Percentiles rank a stretch among this genome's conserved stretches.
These are phyloP conservation scores for Hylodesmum podocarpum DNA, from an alignment of 306 rosid species.

Conservation along the genomic window DNA sequence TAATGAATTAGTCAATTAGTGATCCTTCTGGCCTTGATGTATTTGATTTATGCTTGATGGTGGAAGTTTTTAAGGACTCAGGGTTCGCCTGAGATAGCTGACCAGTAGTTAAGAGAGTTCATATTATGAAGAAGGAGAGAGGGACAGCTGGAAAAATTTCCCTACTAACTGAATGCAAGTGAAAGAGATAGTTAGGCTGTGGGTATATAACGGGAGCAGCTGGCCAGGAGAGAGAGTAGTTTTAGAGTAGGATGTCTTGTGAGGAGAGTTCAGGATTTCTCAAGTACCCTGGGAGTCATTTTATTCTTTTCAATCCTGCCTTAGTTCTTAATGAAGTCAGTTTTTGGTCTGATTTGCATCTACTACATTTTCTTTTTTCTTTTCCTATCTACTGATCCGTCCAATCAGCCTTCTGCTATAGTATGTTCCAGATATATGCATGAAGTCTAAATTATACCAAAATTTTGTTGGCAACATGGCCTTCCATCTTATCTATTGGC, in stretches of 20 bases:
- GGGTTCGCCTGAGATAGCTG: not conserved
- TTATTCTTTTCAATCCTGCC: not conserved
- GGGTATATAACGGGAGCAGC: not conserved
- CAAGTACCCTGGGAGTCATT: not conserved
- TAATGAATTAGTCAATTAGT: not conserved
- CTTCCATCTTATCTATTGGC: not conserved
- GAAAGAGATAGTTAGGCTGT: not conserved
- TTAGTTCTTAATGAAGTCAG: not conserved
- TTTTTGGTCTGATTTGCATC: not conserved
- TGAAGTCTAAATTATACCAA: not conserved
- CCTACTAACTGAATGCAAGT: too few species aligned
- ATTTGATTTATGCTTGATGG: conserved; percentile 1
- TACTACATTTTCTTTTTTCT: not conserved
- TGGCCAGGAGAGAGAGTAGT: not conserved
- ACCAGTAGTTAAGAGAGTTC: not conserved
- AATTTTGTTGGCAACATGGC: conserved; percentile 7
- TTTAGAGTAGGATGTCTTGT: not conserved
- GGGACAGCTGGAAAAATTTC: too few species aligned
- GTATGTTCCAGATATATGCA: not conserved
- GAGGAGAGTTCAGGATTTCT: not conserved
- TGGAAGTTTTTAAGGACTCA: not conserved
- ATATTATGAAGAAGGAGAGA: too few species aligned
- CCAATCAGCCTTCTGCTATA: not conserved
- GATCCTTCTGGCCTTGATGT: not conserved
- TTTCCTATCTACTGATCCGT: not conserved